Evolutionary conservation across 805 yeast species (phyloP).

Genomic region (Teunomyces gatunensis): DNA sequence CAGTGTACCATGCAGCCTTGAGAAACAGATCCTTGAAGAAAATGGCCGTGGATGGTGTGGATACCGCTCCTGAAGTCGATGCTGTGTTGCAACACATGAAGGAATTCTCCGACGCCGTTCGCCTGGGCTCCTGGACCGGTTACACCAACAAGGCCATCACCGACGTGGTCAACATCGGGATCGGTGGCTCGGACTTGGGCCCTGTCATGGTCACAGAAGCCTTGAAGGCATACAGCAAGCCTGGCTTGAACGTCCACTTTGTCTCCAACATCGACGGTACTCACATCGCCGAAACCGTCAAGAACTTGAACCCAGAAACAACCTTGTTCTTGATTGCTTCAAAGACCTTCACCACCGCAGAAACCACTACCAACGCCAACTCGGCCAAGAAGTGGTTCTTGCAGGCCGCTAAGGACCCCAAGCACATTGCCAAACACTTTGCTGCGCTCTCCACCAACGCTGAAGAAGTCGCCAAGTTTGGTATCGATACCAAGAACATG

Average conservation of each 20-base stretch:
- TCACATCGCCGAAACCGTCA: constrained; percentile 88
- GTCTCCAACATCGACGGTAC: constrained; percentile 99
- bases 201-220: constrained; percentile 99
- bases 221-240: constrained; percentile 80
- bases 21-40: constrained; percentile 86
- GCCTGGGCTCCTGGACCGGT: constrained; percentile 96
- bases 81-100: constrained; percentile 92
- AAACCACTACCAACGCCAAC: constrained; percentile 94
- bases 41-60: constrained; percentile 84
- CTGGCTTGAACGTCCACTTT: constrained; percentile 77
- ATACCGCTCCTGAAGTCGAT: constrained; percentile 91
- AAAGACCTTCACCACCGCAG: constrained; percentile 98
- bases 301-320: constrained; percentile 78
- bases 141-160: constrained; percentile 93
- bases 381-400: constrained; percentile 96
- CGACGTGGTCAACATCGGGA: constrained; percentile 95
- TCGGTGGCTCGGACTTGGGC: constrained; percentile 98
- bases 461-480: constrained; percentile 86
- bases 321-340: constrained; percentile 91
- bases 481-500: constrained; percentile 97
- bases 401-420: constrained; percentile 58
- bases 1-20: constrained; percentile 95
- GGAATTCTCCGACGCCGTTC: constrained; percentile 84
- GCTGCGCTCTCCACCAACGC: constrained; percentile 96
- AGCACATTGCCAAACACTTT: constrained; percentile 92